Base-by-base conservation (phyloP, 208 protist genomes). In the Naegleria fowleri region DNA sequence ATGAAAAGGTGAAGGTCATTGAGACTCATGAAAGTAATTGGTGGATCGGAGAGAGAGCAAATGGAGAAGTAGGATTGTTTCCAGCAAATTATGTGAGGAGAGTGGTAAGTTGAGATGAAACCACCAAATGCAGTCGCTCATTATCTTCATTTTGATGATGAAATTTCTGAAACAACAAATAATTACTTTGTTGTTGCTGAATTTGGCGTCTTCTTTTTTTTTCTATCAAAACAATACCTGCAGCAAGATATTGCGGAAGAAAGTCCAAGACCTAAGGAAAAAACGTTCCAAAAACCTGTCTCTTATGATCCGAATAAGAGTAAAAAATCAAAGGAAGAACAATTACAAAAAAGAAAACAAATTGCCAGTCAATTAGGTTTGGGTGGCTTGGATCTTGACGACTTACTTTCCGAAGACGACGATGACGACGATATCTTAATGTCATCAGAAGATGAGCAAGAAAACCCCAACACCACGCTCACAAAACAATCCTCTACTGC, bases 1-100 rank as follows among this genome's bases (percentile, higher is more conserved):
- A 88, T 58, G 85, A 88, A 58, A 88, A 88, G 33, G n/a, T 88
- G 4, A 88, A n/a, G 15, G 43, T 88, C 0, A 48, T 88, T 39
- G 11, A 88, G 58, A 39, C 33, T 5, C 85, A 88, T 36, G 25
- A 48, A 39, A 88, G 43, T 58, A 22, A 39, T 29, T 88, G 85
- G 85, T 88, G 85, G 85, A 88, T 88, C 16, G 85, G 41, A 58
- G 85, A 88, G 29, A 88, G 55, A 33, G 43, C 16, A 11, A 58
- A 51, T 48, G 85, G 85, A 48, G 85, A 88, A 58, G 43, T 48
- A 58, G 85, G 85, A 22, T 58, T 88, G 55, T 58, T 88, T 88
- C 85, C 85, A 38, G 19, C 85, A 59, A 88, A 88, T 88, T 88
- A 88, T 88, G 85, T 58, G 9, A 58, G 41, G 19, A 88, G 85